A percentile compares a stretch with the other conserved stretches of the same genome.
Conservation (phyloP, 2,329 filamentous ascomycete species). For the Claviceps arundinis region DNA sequence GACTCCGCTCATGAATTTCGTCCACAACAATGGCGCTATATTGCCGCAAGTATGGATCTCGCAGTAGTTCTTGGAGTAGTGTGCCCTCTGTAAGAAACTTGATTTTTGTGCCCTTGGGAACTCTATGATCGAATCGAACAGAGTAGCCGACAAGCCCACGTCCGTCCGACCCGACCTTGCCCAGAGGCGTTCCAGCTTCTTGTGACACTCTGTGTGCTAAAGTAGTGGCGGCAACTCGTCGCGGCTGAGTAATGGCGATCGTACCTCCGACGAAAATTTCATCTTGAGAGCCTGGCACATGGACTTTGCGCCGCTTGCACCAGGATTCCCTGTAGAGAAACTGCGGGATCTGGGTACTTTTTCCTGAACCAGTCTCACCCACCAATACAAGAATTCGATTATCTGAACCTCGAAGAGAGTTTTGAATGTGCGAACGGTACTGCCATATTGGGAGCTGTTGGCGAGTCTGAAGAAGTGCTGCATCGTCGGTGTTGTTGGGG, state of each 20-base stretch:
- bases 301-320: constrained; percentile 52
- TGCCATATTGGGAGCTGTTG: constrained; percentile 70
- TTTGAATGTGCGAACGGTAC: constrained; percentile 55
- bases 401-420: constrained; percentile 37
- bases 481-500: constrained; percentile 15
- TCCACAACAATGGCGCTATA: constrained; percentile 91
- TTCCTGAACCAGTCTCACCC: constrained; percentile 91
- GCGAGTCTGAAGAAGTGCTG: constrained; percentile 32
- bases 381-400: constrained; percentile 72
- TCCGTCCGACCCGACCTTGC: constrained; percentile 26
- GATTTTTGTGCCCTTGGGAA: constrained; percentile 69
- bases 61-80: constrained; percentile 82
- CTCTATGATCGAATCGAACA: constrained; percentile 82
- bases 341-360: constrained; percentile 92
- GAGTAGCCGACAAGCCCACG: constrained; percentile 69
- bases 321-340: constrained; percentile 69
- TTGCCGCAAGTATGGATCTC: constrained; percentile 66
- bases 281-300: constrained; percentile 23
- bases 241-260: constrained; percentile 88
- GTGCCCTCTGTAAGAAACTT: constrained; percentile 96
- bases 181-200: constrained; percentile 49
- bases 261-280: constrained; percentile 54
- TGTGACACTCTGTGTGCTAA: constrained; percentile 77
- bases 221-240: constrained; percentile 85
- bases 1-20: constrained; percentile 90